Evolutionary conservation across 805 yeast genomes (phyloP), one percentile per base, ranked within the genome.

Genomic region (Yamadazyma insecticola): DNA sequence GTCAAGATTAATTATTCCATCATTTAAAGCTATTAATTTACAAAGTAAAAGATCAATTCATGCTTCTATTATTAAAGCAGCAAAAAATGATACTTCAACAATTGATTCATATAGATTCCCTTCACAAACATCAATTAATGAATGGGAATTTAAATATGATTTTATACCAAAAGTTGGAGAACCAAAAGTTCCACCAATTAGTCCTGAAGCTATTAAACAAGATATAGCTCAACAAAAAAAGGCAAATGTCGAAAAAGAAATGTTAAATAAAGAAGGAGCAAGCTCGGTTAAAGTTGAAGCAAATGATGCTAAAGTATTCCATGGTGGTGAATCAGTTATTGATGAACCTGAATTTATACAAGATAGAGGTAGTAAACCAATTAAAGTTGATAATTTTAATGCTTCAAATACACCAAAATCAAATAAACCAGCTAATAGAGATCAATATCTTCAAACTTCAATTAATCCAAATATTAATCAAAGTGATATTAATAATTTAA

Each of bases 101-200:
- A 76, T 77, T 39, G 84, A 78, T 48, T 70, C 68, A 26, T 75
- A 58, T 55, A 70, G 62, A 43, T 56, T 73, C 24, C 78, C 79
- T 11, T 51, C 70, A 26, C 63, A 61, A 45, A 52, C 70, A 20
- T 59, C 68, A 30, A 51, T 72, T 49, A 51, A 63, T 45, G 63
- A 72, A 49, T 62, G 78, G 76, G 65, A 72, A 55, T 66, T 62
- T 54, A 63, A 60, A 41, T 66, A 66, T 42, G 72, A 66, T 44
- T 66, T 60, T 41, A 53, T 65, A 28, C 72, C 72, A 11, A 60
- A 59, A 37, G 57, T 53, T 9, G 33, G 60, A 3, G 55, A 56
- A 30, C 69, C 70, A 12, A 65, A 64, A 41, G 55, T 64, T 18
- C 72, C 72, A 6, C 70, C 71, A 7, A 52, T 65, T 35, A 58